Conservation (phyloP, 192 early-diverging fungal species). For the Haplosporangium gracile region DNA sequence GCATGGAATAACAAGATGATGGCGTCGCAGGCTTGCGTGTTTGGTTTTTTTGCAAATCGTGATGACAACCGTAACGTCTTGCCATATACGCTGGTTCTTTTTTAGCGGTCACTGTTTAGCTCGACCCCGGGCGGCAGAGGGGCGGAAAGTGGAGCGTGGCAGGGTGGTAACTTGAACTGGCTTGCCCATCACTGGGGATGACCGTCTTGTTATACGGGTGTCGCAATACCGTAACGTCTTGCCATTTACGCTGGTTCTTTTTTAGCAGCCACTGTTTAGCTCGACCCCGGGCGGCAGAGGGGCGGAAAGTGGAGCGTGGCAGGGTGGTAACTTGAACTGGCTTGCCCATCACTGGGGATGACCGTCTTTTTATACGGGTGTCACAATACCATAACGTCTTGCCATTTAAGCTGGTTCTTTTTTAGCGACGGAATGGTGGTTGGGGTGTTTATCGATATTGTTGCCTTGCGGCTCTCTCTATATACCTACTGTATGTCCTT, state of each 20-base stretch:
- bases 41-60: no score
- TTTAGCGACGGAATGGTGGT: not conserved
- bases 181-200: constrained; percentile 2
- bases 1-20: no score
- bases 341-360: constrained; percentile 2
- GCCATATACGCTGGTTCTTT: not conserved
- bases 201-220: not conserved
- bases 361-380: not conserved
- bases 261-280: not conserved
- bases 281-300: not conserved
- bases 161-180: not conserved
- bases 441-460: not conserved
- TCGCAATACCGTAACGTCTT: not conserved
- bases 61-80: not conserved
- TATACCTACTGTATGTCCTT: constrained; percentile 1
- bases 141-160: constrained; percentile 2
- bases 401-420: not conserved
- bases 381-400: not conserved
- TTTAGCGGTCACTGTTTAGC: not conserved
- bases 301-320: constrained; percentile 2
- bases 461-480: not conserved
- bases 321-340: not conserved
- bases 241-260: not conserved
- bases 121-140: not conserved
- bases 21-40: not conserved